phyloP scores from a whole-genome alignment of 352 stramenopile species.

The Phytophthora chlamydospora region DNA sequence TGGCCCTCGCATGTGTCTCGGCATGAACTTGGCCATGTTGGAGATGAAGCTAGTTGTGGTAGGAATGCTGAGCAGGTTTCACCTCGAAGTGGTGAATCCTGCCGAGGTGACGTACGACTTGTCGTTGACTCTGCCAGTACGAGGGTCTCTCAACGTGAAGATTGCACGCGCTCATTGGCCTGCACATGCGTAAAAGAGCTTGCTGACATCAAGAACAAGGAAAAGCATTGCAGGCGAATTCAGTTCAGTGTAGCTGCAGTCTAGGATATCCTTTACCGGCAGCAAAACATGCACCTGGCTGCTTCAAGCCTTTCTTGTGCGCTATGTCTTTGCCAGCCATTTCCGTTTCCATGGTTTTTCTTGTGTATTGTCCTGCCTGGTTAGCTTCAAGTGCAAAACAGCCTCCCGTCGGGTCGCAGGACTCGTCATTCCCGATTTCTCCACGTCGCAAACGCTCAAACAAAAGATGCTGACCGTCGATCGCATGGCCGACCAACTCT shows the following conservation, averaged over 20 bases:
- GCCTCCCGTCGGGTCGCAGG: background rate
- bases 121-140: constrained; percentile 57
- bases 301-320: too few species aligned
- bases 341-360: too few species aligned
- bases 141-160: constrained; percentile 34
- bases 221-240: too few species aligned
- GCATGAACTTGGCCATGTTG: constrained; percentile 71
- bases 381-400: too few species aligned
- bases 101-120: constrained; percentile 52
- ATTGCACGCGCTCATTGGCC: constrained; percentile 21
- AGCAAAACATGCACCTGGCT: too few species aligned
- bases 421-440: constrained; percentile 15
- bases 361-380: too few species aligned
- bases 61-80: constrained; percentile 58
- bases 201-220: too few species aligned
- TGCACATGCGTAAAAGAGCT: background rate
- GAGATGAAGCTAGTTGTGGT: constrained; percentile 78
- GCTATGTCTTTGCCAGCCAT: too few species aligned
- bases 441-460: constrained; percentile 6
- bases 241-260: background rate
- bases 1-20: constrained; percentile 68
- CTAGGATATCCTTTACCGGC: too few species aligned
- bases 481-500: constrained; percentile 28
- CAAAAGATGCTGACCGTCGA: constrained; percentile 27
- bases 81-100: constrained; percentile 39